A percentile compares a stretch with the other conserved stretches of the same genome.
These are phyloP conservation scores for Plasmodium reichenowi DNA, from an alignment of 169 alveolate genomes.

Conservation along the genomic window DNA sequence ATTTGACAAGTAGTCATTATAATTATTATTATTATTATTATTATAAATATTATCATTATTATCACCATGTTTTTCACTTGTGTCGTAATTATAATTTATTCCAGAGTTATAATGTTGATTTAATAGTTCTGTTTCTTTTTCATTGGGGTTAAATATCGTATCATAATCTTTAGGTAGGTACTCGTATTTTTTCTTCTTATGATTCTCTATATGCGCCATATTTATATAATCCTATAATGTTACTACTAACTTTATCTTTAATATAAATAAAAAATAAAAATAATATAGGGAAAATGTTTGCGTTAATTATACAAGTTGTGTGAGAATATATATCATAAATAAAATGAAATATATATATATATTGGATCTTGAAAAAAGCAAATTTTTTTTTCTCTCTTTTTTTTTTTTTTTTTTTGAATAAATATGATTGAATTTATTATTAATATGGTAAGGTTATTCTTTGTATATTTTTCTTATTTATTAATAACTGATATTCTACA, in stretches of 20 bases:
- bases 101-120: slow-evolving; percentile 19
- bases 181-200: slow-evolving; percentile 49
- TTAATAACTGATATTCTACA: too few species aligned
- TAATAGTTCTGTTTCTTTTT: slow-evolving; percentile 20
- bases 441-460: not conserved
- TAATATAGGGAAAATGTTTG: too few species aligned
- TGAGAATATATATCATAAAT: too few species aligned
- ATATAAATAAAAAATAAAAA: too few species aligned
- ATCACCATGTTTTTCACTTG: slow-evolving; percentile 9
- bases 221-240: slow-evolving; percentile 6
- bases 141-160: slow-evolving; percentile 26
- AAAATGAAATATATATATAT: too few species aligned
- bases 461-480: not conserved
- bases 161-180: slow-evolving; percentile 49
- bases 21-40: not conserved
- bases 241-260: not conserved
- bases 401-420: slow-evolving; percentile 7
- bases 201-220: slow-evolving; percentile 69
- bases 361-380: not conserved
- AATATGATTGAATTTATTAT: not conserved
- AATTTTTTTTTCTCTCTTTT: slow-evolving; percentile 6
- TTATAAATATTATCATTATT: not conserved
- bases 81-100: slow-evolving; percentile 25
- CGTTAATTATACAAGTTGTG: too few species aligned
- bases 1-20: slow-evolving; percentile 10